phyloP scores from a whole-genome alignment of 2,329 filamentous ascomycete species.

The Talaromyces amestolkiae region DNA sequence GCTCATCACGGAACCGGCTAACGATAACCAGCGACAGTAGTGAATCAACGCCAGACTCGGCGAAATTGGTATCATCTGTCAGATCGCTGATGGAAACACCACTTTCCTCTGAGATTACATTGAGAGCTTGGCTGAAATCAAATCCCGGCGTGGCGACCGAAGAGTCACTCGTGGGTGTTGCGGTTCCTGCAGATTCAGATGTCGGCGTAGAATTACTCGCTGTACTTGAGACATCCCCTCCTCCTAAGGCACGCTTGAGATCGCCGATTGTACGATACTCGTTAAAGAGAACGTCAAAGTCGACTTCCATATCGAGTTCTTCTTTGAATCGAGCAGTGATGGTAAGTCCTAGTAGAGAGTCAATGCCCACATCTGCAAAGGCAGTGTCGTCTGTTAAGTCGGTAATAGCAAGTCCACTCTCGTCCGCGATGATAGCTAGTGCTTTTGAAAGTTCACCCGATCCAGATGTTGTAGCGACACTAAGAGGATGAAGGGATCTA shows the following conservation, averaged over 20 bases:
- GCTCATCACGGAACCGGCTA: conserved; percentile 27
- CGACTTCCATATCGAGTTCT: not conserved
- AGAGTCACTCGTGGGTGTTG: not conserved
- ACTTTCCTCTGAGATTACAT: not conserved
- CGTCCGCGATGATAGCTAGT: not conserved
- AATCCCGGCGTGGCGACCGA: not conserved
- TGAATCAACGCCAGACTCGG: conserved; percentile 34
- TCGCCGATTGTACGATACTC: not conserved
- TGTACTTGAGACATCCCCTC: not conserved
- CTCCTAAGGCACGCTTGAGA: not conserved
- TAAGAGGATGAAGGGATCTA: not conserved
- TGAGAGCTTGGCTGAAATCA: not conserved
- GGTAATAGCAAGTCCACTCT: not conserved
- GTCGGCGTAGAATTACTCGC: not conserved
- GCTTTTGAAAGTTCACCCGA: not conserved
- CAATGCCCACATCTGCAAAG: not conserved
- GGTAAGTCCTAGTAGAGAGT: not conserved
- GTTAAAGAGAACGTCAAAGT: not conserved
- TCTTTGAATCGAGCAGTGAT: not conserved
- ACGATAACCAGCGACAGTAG: conserved; percentile 33
- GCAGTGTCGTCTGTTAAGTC: not conserved
- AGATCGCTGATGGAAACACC: not conserved
- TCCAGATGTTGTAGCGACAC: not conserved
- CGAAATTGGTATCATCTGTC: conserved; percentile 13
- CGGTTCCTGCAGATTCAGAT: not conserved